phyloP scores from a whole-genome alignment of 352 stramenopile species.

The Plasmopara muralis region DNA sequence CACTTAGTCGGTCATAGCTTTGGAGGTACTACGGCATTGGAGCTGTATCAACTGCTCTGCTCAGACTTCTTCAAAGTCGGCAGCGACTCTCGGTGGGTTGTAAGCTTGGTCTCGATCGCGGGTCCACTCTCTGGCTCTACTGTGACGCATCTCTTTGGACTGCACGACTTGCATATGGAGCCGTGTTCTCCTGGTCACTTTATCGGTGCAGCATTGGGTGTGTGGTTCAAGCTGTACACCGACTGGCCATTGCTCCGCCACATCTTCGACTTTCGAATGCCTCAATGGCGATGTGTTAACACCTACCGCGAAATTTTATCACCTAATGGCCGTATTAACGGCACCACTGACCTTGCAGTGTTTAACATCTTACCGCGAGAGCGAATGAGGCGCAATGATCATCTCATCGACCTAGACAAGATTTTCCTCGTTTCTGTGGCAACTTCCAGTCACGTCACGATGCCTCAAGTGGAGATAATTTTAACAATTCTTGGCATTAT shows the following conservation, averaged over 20 bases:
- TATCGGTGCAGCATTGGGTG: slow-evolving; percentile 20
- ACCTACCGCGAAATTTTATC: slow-evolving; percentile 32
- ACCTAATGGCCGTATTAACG: slow-evolving; percentile 28
- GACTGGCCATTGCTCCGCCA: slow-evolving; percentile 26
- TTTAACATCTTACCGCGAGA: slow-evolving; percentile 41
- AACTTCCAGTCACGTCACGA: slow-evolving; percentile 33
- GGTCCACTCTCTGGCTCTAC: slow-evolving; percentile 43
- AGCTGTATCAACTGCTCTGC: slow-evolving; percentile 66
- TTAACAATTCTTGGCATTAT: slow-evolving; percentile 6
- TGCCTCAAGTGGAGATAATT: slow-evolving; percentile 22
- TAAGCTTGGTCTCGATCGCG: slow-evolving; percentile 47
- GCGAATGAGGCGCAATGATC: slow-evolving; percentile 40
- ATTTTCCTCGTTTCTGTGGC: slow-evolving; percentile 50
- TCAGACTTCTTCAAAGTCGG: slow-evolving; percentile 51
- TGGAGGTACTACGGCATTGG: slow-evolving; percentile 53
- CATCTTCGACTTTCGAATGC: slow-evolving; percentile 56
- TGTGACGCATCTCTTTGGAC: slow-evolving; percentile 23
- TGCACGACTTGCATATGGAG: slow-evolving; percentile 19
- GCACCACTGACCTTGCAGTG: slow-evolving; percentile 40
- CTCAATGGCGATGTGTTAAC: slow-evolving; percentile 35
- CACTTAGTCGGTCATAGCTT: slow-evolving; percentile 71
- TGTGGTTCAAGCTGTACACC: slow-evolving; percentile 44
- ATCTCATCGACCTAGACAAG: slow-evolving; percentile 47
- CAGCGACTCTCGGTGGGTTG: slow-evolving; percentile 44
- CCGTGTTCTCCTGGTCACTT: slow-evolving; percentile 25